Evolutionary conservation across 2,329 filamentous ascomycete species (phyloP).

Genomic region (Coniochaeta pulveracea): DNA sequence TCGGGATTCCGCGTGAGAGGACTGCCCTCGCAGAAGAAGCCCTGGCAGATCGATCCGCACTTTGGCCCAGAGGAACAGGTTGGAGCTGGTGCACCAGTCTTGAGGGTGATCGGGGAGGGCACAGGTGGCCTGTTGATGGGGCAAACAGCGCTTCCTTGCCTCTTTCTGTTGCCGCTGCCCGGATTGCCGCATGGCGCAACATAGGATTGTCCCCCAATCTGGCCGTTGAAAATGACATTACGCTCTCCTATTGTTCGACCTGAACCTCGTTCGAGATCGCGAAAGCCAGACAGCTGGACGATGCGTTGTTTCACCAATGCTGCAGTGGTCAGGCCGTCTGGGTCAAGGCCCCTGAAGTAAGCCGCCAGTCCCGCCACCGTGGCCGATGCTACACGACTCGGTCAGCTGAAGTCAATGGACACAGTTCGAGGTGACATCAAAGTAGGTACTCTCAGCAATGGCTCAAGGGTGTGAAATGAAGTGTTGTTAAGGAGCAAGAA

Average conservation of each 20-base stretch:
- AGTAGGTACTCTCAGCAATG: too few species aligned
- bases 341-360: constrained; percentile 4
- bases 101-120: not conserved
- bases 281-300: too few species aligned
- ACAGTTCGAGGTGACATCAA: too few species aligned
- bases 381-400: too few species aligned
- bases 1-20: constrained; percentile 5
- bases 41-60: constrained; percentile 5
- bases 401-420: too few species aligned
- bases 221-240: constrained; percentile 5
- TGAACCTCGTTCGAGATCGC: too few species aligned
- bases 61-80: constrained; percentile 2
- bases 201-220: not conserved
- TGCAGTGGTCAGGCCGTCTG: not conserved
- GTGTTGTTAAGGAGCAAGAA: too few species aligned
- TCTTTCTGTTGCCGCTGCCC: not conserved
- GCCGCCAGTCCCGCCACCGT: constrained; percentile 4
- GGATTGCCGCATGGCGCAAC: not conserved
- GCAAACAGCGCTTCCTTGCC: not conserved
- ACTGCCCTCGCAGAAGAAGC: constrained; percentile 6
- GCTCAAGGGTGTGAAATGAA: too few species aligned
- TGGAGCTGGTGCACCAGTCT: constrained; percentile 4
- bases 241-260: not conserved
- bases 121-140: not conserved
- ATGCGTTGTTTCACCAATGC: constrained; percentile 4